phyloP scores from a whole-genome alignment of 2,329 filamentous ascomycete species.

The Ilyonectria robusta region DNA sequence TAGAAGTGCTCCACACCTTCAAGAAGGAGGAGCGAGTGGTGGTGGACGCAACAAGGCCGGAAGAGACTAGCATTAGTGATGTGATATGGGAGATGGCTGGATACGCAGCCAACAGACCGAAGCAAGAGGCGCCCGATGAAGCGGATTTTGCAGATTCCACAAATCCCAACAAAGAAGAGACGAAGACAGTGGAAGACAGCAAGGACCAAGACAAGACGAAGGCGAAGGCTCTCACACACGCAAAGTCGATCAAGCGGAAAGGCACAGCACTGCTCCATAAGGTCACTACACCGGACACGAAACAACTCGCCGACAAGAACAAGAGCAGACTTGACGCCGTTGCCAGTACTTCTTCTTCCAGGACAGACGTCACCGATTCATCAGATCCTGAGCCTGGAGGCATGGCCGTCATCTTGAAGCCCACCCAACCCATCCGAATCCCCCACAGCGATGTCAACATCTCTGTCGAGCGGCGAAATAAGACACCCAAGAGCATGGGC shows the following conservation, averaged over 20 bases:
- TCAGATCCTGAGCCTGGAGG: slow-evolving; percentile 70
- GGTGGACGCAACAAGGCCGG: slow-evolving; percentile 70
- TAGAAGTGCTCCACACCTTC: slow-evolving; percentile 88
- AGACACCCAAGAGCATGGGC: slow-evolving; percentile 81
- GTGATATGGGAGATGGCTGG: slow-evolving; percentile 69
- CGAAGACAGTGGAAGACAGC: slow-evolving; percentile 22
- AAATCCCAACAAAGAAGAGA: slow-evolving; percentile 39
- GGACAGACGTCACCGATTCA: slow-evolving; percentile 35
- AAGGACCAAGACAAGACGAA: slow-evolving; percentile 32
- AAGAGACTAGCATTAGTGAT: slow-evolving; percentile 64
- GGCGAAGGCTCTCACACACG: slow-evolving; percentile 32
- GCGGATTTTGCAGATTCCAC: slow-evolving; percentile 51
- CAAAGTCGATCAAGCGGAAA: slow-evolving; percentile 46
- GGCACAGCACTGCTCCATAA: slow-evolving; percentile 54
- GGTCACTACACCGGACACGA: slow-evolving; percentile 43
- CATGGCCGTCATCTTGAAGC: slow-evolving; percentile 84
- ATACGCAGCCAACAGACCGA: slow-evolving; percentile 48
- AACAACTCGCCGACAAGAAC: slow-evolving; percentile 36
- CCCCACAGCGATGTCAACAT: slow-evolving; percentile 91
- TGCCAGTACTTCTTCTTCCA: slow-evolving; percentile 33
- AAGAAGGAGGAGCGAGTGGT: slow-evolving; percentile 78
- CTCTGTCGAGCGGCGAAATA: slow-evolving; percentile 88
- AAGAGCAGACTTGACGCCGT: slow-evolving; percentile 39
- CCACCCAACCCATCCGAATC: slow-evolving; percentile 76
- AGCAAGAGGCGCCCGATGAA: slow-evolving; percentile 55